Base-by-base conservation (phyloP, 495 filamentous ascomycete species). In the Podospora didyma region DNA sequence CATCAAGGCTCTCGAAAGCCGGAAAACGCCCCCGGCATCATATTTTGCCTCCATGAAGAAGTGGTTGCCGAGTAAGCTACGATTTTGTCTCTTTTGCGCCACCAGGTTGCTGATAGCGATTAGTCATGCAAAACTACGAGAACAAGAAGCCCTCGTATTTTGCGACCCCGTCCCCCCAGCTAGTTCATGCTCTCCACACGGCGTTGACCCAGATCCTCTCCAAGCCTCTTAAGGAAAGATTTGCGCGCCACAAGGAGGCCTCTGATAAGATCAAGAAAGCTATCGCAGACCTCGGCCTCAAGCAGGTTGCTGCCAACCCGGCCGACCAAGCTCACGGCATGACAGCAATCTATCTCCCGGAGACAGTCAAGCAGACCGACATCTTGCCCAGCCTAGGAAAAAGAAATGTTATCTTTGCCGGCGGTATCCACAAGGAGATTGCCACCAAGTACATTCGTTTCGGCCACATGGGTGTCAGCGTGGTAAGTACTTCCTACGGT, bases 61-160 rank as follows among this genome's bases (percentile, higher is more conserved):
- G 73, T 98, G 94, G 94, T 79, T 93, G 39, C 94, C 93, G 50
- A 95, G 84, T 87, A 77, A 52, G 75, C 53, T 58, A 14, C 54
- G 34, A 26, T 31, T 16, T 37, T 7, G 9, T 7, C 34, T 37
- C 34, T 7, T 37, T 1, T 16, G 16, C 9, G 9, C 34, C 34
- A 7, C 39, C 39, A 42, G 39, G 12, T 42, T 14, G n/a, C 19
- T 37, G 2, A 21, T n/a, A 24, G 19, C 23, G 19, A 11, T 24
- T 49, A 87, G 82, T 98, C 67, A 97, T 98, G 94, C 85, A 92
- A 77, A 96, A 96, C 70, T 98, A 98, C 76, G 94, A 98, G 77
- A 89, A 89, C 62, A 87, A 89, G 75, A 98, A 97, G 75, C 83
- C 95, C 42, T 96, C 90, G 12, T 98, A 98, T 78, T 98, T 98